phyloP scores from a whole-genome alignment of 768 basidiomycete genomes.

The Naganishia friedmannii region DNA sequence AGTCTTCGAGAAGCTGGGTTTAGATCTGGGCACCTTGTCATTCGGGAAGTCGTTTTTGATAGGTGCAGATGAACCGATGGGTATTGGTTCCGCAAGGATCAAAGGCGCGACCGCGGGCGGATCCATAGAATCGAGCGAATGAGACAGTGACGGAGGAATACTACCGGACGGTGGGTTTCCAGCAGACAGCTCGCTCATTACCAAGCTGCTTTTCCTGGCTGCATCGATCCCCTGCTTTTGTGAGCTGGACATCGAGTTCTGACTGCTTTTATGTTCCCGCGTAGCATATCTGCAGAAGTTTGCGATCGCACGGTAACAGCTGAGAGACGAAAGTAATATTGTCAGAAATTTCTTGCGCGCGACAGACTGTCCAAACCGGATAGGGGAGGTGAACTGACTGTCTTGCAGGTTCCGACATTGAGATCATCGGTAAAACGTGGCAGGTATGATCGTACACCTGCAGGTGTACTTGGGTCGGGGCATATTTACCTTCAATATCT shows the following conservation, averaged over 20 bases:
- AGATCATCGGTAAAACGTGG: conserved; percentile 72
- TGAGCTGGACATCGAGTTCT: conserved; percentile 2
- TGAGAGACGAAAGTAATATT: too few species aligned
- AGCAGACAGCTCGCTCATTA: conserved; percentile 4
- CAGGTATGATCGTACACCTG: conserved; percentile 90
- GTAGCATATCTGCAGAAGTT: conserved; percentile 48
- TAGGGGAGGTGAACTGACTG: conserved; percentile 28
- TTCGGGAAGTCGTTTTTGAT: too few species aligned
- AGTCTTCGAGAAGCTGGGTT: conserved; percentile 14
- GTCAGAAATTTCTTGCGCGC: too few species aligned
- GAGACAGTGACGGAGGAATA: background rate
- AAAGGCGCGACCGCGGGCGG: conserved; percentile 14
- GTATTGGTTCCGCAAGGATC: conserved; percentile 6
- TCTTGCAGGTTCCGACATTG: conserved; percentile 51
- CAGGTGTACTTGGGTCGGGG: conserved; percentile 76
- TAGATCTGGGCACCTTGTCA: background rate
- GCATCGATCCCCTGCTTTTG: background rate
- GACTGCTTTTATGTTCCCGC: background rate
- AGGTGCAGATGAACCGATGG: background rate
- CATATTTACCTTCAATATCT: conserved; percentile 50
- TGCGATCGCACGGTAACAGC: conserved; percentile 52
- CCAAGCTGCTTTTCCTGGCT: background rate
- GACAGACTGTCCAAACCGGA: too few species aligned
- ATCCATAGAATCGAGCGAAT: background rate
- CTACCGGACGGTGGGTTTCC: background rate